Percentiles rank a stretch among this genome's conserved stretches.
phyloP scores from a whole-genome alignment of 225 moss, liverwort and hornwort genomes.

The Pseudisothecium myosuroides region DNA sequence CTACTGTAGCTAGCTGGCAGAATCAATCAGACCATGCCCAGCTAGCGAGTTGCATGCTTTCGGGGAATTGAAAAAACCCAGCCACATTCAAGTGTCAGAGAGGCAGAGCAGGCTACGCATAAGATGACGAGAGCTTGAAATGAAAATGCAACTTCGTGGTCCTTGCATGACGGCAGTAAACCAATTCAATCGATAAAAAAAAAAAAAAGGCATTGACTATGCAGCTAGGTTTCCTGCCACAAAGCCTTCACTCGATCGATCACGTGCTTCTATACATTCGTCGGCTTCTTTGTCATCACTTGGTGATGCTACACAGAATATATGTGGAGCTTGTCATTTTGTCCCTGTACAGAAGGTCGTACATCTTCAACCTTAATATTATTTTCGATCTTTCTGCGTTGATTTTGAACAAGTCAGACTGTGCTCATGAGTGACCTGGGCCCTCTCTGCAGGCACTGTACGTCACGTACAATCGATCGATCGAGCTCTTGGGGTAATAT shows the following conservation, averaged over 20 bases:
- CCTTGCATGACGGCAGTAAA: neutral
- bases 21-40: neutral
- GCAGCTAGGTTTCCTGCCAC: neutral
- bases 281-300: neutral
- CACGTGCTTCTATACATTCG: neutral
- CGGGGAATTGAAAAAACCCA: neutral
- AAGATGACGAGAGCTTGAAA: neutral
- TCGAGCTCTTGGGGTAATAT: neutral
- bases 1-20: neutral
- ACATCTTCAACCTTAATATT: neutral
- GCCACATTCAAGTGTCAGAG: neutral
- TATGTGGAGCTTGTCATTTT: neutral
- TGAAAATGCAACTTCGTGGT: neutral
- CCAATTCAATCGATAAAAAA: neutral
- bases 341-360: neutral
- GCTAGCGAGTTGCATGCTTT: neutral
- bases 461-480: neutral
- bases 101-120: neutral
- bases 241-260: neutral
- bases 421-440: slow-evolving; percentile 2
- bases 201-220: neutral
- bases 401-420: neutral
- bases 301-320: neutral
- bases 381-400: neutral
- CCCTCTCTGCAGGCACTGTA: slow-evolving; percentile 10